Conservation (phyloP, 78 protist genomes). For the Dictyostelium brefeldianum region DNA sequence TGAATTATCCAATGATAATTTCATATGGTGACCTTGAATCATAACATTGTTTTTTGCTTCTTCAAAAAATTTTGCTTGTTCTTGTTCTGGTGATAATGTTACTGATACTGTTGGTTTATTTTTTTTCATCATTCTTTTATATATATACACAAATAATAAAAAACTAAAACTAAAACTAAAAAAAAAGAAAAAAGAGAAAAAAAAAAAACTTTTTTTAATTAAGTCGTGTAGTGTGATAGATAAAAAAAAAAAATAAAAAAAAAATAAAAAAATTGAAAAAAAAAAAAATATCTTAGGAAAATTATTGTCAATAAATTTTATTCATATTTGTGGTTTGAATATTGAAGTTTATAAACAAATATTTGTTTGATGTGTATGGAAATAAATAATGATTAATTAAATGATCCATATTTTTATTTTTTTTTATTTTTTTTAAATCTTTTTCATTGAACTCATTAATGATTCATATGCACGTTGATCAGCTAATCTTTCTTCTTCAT, state of each 20-base stretch:
- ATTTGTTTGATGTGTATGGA: too few species aligned
- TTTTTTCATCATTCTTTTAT: constrained; percentile 12
- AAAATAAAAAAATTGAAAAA: neutral
- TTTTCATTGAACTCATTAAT: constrained; percentile 24
- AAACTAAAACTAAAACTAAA: neutral
- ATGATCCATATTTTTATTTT: neutral
- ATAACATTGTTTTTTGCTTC: constrained; percentile 84
- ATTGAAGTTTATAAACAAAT: too few species aligned
- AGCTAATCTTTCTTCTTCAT: constrained; percentile 16
- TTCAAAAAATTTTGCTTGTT: constrained; percentile 83
- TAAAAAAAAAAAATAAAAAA: neutral
- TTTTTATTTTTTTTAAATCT: neutral
- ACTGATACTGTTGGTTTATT: constrained; percentile 36
- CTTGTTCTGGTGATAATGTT: constrained; percentile 82
- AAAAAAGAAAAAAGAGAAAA: neutral
- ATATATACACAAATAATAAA: neutral
- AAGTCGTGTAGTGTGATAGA: neutral
- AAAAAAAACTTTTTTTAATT: neutral
- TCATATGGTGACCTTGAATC: constrained; percentile 91
- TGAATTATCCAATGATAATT: constrained; percentile 82
- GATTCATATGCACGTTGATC: constrained; percentile 38
- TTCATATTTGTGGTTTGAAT: too few species aligned
- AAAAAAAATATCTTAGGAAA: neutral
- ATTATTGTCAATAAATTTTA: too few species aligned
- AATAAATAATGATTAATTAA: too few species aligned